Conservation (phyloP, 768 basidiomycete species). For the Phylloporus rhodoxanthus region DNA sequence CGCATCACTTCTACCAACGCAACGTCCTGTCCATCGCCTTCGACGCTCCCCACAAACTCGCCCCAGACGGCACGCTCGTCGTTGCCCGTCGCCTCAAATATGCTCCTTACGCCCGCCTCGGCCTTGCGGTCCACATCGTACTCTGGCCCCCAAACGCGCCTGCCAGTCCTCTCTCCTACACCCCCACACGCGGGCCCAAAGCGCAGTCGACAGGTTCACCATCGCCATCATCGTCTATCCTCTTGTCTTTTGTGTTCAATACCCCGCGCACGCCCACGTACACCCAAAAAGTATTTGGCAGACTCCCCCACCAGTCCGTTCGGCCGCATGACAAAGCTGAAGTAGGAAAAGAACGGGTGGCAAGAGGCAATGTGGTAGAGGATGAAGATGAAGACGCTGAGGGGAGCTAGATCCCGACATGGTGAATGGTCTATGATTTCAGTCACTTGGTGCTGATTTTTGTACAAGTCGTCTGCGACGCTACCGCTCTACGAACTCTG, state of each 20-base stretch:
- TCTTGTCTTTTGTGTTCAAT: slow-evolving; percentile 23
- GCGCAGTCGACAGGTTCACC: slow-evolving; percentile 16
- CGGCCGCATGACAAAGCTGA: slow-evolving; percentile 42
- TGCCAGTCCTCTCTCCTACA: slow-evolving; percentile 23
- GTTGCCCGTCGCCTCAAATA: slow-evolving; percentile 51
- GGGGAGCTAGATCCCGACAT: slow-evolving; percentile 26
- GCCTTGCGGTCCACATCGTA: slow-evolving; percentile 65
- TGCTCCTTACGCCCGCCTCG: slow-evolving; percentile 37
- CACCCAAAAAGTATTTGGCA: slow-evolving; percentile 43
- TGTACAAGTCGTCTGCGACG: slow-evolving; percentile 23
- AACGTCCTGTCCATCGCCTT: slow-evolving; percentile 35
- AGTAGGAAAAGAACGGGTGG: slow-evolving; percentile 23
- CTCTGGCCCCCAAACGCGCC: slow-evolving; percentile 29
- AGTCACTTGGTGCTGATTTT: neutral
- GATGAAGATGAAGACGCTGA: slow-evolving; percentile 20
- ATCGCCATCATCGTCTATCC: slow-evolving; percentile 26
- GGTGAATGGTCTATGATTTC: slow-evolving; percentile 11
- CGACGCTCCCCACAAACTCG: slow-evolving; percentile 59
- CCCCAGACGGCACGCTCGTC: slow-evolving; percentile 60
- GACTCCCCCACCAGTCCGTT: slow-evolving; percentile 73
- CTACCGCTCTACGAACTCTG: slow-evolving; percentile 23
- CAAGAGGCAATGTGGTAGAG: slow-evolving; percentile 14
- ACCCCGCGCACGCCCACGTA: slow-evolving; percentile 35
- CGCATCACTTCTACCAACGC: no score
- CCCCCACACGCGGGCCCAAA: slow-evolving; percentile 30